Base-by-base conservation (phyloP, 176 grass and related monocot genomes). In the Triticum dicoccoides region DNA sequence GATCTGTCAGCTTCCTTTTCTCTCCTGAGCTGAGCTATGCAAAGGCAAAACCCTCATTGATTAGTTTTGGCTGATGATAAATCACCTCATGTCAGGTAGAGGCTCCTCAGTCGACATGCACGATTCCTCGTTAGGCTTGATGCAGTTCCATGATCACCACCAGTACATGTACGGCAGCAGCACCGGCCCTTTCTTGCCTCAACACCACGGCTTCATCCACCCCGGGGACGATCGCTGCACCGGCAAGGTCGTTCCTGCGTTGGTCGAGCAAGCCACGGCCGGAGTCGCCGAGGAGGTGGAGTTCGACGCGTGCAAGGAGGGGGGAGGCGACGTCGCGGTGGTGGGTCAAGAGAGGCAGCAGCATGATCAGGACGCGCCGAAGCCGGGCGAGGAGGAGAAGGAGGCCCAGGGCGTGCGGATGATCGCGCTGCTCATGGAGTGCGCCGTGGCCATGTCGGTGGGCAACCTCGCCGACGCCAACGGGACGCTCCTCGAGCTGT, bases 361-460 rank as follows among this genome's bases (percentile, higher is more conserved):
- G 44, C 6, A 37, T 6, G 88, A 25, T 25, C 25, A 65, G 15
- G 13, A 63, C 42, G 37, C 69, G 12, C 83, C 66, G 52, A 20
- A 58, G 6, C 83, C 68, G 58, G 89, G 83, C 73, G 75, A 11
- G 45, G 80, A 10, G 49, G 59, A 66, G 39, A 73, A 78, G 29
- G 85, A 88, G 38, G 85, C 70, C 41, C 87, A 87, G 12, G 90
- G 87, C 14, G 71, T 92, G 51, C 54, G 85, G 11, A 92, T 90
- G 92, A 83, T 94, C 32, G 68, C 82, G 11, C 78, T 90, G 75
- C 90, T 94, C 7, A 76, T 94, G 77, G 92, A 94, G 80, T 88
- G 79, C 69, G 92, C 87, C 8, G 90, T 83, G 61, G 85, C 87
- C 11, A 79, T 94, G 82, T 94, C 90, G 4, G 56, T 78, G 49